Evolutionary conservation across 2,329 filamentous ascomycete genomes (phyloP).

Genomic region (Cercospora zeae-maydis): DNA sequence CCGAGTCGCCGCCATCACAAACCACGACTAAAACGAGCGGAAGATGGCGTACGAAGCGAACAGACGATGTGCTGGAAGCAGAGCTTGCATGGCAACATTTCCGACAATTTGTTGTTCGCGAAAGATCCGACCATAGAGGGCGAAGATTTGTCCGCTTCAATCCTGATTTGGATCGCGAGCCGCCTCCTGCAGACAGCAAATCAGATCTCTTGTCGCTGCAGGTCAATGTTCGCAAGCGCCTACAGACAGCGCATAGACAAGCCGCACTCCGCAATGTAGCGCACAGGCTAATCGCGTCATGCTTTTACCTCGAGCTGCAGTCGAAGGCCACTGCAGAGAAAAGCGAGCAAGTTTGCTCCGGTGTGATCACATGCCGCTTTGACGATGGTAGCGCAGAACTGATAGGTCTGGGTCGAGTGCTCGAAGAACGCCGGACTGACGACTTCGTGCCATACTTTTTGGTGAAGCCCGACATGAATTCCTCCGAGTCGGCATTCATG

Average conservation of each 20-base stretch:
- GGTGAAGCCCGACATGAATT: constrained; percentile 28
- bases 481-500: constrained; percentile 25
- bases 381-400: constrained; percentile 36
- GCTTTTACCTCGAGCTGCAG: constrained; percentile 39
- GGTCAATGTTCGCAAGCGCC: constrained; percentile 32
- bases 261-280: constrained; percentile 34
- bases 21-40: constrained; percentile 17
- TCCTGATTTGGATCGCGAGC: constrained; percentile 33
- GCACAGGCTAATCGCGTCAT: constrained; percentile 38
- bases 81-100: constrained; percentile 38
- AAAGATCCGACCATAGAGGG: constrained; percentile 26
- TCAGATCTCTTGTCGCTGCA: constrained; percentile 35
- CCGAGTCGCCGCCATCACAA: background rate
- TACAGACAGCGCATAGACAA: constrained; percentile 32
- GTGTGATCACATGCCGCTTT: constrained; percentile 36
- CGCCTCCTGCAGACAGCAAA: constrained; percentile 38
- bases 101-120: constrained; percentile 29
- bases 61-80: constrained; percentile 38
- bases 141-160: constrained; percentile 38
- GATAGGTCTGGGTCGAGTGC: constrained; percentile 32
- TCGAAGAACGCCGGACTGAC: constrained; percentile 26
- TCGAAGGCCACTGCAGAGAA: constrained; percentile 33
- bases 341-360: constrained; percentile 33
- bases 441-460: constrained; percentile 38
- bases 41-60: constrained; percentile 26